phyloP scores from a whole-genome alignment of 2,329 filamentous ascomycete species.

The Penicillium paneum region DNA sequence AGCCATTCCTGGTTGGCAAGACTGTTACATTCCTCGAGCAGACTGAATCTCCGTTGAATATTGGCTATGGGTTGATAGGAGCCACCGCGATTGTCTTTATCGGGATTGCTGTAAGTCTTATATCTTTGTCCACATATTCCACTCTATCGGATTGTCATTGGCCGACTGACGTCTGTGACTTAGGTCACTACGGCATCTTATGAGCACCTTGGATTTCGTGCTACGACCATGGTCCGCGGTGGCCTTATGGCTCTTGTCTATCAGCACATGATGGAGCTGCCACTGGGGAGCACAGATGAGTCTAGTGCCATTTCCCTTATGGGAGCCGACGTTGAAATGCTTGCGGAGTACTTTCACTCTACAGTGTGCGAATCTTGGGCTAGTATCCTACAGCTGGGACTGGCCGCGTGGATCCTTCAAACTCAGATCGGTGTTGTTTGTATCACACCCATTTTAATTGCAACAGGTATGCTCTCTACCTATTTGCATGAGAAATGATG shows the following conservation, averaged over 20 bases:
- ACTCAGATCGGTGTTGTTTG: slow-evolving; percentile 33
- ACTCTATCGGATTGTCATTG: neutral
- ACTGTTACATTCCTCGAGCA: slow-evolving; percentile 6
- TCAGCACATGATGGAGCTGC: slow-evolving; percentile 20
- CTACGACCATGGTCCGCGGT: slow-evolving; percentile 20
- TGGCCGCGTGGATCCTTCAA: slow-evolving; percentile 34
- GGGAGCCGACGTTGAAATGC: slow-evolving; percentile 23
- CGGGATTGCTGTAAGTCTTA: slow-evolving; percentile 10
- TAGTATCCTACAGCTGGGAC: slow-evolving; percentile 33
- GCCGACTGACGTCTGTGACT: neutral
- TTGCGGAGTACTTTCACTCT: slow-evolving; percentile 21
- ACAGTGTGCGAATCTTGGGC: slow-evolving; percentile 33
- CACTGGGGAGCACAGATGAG: slow-evolving; percentile 19
- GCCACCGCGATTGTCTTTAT: slow-evolving; percentile 1
- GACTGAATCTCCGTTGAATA: slow-evolving; percentile 3
- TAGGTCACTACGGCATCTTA: slow-evolving; percentile 14
- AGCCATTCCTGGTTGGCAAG: slow-evolving; percentile 16
- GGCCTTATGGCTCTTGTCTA: slow-evolving; percentile 20
- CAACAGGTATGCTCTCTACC: slow-evolving; percentile 23
- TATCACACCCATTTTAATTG: slow-evolving; percentile 32
- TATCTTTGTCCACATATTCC: neutral
- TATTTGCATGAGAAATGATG: neutral
- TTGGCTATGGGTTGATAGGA: slow-evolving; percentile 13
- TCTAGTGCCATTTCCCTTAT: slow-evolving; percentile 24
- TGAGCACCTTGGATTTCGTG: slow-evolving; percentile 13